Percentiles rank a stretch among this genome's conserved stretches.
phyloP scores from a whole-genome alignment of 1,284 basidiomycete genomes.

The Boletus semigastroideus region DNA sequence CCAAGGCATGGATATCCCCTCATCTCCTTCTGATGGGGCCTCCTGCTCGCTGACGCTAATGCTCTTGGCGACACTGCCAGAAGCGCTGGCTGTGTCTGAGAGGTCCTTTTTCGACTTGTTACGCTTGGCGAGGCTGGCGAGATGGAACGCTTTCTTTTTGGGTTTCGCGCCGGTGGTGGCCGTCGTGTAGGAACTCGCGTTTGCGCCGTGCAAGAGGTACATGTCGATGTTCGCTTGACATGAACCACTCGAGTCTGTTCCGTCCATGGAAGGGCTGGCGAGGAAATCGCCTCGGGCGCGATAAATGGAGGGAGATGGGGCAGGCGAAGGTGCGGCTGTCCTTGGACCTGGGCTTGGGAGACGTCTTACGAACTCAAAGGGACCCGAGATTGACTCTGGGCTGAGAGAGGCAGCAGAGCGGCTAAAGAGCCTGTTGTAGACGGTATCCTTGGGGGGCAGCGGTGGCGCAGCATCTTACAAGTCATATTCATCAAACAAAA shows the following conservation, averaged over 20 bases:
- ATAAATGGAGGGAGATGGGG: conserved; percentile 19
- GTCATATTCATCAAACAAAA: too few relatives aligned
- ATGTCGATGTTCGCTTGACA: conserved; percentile 10
- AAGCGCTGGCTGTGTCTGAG: conserved; percentile 21
- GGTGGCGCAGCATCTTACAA: conserved; percentile 34
- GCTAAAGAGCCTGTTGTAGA: conserved; percentile 40
- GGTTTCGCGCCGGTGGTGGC: conserved; percentile 6
- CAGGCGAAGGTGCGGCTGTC: conserved; percentile 15
- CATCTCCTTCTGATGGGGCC: conserved; percentile 43
- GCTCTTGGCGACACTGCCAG: conserved; percentile 8
- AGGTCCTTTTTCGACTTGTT: conserved; percentile 42
- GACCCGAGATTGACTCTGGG: conserved; percentile 32
- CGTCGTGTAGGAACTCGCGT: conserved; percentile 16
- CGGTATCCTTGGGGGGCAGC: conserved; percentile 65
- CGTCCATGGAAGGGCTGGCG: conserved; percentile 30
- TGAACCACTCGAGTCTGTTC: conserved; percentile 29
- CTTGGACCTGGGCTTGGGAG: conserved; percentile 1
- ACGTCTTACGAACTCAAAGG: conserved; percentile 21
- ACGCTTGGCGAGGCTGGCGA: conserved; percentile 21
- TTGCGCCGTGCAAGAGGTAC: conserved; percentile 18
- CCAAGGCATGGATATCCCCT: conserved; percentile 66
- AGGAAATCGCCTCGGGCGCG: conserved; percentile 14
- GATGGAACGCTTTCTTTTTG: conserved; percentile 31
- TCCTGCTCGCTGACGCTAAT: conserved; percentile 17
- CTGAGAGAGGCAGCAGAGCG: conserved; percentile 48